Conservation (phyloP, 768 basidiomycete species). For the Hypholoma sublateritium region DNA sequence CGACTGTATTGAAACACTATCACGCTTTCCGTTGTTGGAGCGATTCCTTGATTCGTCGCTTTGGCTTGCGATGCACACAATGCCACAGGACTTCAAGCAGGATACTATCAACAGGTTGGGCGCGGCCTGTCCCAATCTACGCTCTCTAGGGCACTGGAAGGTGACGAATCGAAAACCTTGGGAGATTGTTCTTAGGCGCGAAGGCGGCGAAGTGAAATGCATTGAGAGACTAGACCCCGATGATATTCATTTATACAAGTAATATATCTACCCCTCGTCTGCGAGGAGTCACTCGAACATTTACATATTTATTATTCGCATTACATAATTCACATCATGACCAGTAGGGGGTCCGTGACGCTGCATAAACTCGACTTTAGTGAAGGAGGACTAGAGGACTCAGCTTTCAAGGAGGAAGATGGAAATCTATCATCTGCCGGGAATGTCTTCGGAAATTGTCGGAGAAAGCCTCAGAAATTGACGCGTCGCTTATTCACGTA, state of each 20-base stretch:
- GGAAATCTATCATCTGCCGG: too few relatives aligned
- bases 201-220: neutral
- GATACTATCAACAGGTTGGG: neutral
- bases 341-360: too few relatives aligned
- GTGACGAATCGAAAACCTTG: neutral
- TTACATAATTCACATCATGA: too few relatives aligned
- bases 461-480: too few relatives aligned
- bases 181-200: neutral
- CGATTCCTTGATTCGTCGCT: slow-evolving; percentile 17
- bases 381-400: too few relatives aligned
- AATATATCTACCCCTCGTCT: too few relatives aligned
- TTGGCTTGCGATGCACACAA: slow-evolving; percentile 13
- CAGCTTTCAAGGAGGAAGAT: too few relatives aligned
- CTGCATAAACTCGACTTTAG: too few relatives aligned
- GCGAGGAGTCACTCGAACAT: too few relatives aligned
- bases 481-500: too few relatives aligned
- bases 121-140: neutral
- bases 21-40: slow-evolving; percentile 16
- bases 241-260: neutral
- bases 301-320: too few relatives aligned
- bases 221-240: neutral
- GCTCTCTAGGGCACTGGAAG: neutral
- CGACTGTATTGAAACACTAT: slow-evolving; percentile 21
- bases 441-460: too few relatives aligned
- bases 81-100: neutral